Evolutionary conservation across 1,284 basidiomycete genomes (phyloP), one percentile per base, ranked within the genome.

Genomic region (Cutaneotrichosporon daszewskae): DNA sequence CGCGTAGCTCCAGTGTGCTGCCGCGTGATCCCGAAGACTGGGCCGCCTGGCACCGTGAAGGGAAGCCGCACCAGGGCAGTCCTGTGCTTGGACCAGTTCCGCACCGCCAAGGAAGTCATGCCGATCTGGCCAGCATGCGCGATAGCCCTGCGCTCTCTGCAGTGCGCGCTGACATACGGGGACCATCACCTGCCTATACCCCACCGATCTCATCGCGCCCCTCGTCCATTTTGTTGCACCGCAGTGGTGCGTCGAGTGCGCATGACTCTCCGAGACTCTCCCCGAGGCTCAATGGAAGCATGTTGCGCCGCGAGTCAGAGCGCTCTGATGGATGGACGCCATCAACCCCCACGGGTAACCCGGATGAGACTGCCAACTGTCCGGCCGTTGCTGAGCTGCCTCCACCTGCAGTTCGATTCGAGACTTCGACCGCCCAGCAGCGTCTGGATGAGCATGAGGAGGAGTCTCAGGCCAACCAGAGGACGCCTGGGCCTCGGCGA

Each of bases 121-220:
- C 19, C 17, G 41, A 43, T 32, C 16, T 38, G 9, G 14, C 27
- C 10, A 24, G 31, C 24, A 17, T 39, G 8, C 25, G 32, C 37
- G n/a, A 20, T 16, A 23, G 20, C 19, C 5, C 16, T 28, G 17
- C n/a, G 32, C 32, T 9, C 19, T 13, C n/a, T 23, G 26, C 25
- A 37, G 9, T 14, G n/a, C n/a, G 32, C 22, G 14, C 31, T 17
- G 37, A 36, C 11, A 56, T 65, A 13, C 47, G 69, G 31, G 71
- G 69, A 3, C 69, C 69, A 5, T 68, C 68, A 2, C 71, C 69
- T 4, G 69, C 71, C 2, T 71, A 71, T 40, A 68, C 66, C 0
- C 39, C 43, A 10, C 32, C 40, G 9, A 32, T 36, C 26, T 36
- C 38, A 31, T 34, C 32, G 11, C 39, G 34, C 17, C 39, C 39